Evolutionary conservation across 2,329 filamentous ascomycete genomes (phyloP).

Genomic region (Colletotrichum gigasporum): DNA sequence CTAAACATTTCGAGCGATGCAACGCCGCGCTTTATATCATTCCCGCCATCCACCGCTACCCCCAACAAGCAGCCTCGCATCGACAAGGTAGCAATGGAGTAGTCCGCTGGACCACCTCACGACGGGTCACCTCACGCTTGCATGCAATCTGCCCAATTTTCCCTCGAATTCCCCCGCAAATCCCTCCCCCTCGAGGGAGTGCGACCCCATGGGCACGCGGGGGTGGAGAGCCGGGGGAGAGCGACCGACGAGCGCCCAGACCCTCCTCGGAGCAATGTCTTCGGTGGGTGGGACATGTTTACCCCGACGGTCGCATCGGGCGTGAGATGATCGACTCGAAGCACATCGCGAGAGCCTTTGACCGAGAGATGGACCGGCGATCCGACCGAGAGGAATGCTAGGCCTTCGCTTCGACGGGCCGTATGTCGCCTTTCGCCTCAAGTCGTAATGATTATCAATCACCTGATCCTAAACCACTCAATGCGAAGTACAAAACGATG

Average conservation of each 20-base stretch:
- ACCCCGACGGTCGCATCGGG: background rate
- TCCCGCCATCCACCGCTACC: too few species aligned
- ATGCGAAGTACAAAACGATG: background rate
- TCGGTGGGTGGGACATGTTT: background rate
- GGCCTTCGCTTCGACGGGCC: background rate
- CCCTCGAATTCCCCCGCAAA: too few species aligned
- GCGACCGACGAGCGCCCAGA: too few species aligned
- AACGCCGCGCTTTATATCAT: too few species aligned
- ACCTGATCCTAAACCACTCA: background rate
- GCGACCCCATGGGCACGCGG: background rate
- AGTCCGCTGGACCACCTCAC: too few species aligned
- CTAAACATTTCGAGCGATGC: too few species aligned
- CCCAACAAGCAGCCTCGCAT: too few species aligned
- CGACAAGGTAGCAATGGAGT: too few species aligned
- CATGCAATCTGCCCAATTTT: too few species aligned
- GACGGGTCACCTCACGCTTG: too few species aligned
- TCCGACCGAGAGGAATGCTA: background rate
- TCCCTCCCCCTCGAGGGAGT: background rate
- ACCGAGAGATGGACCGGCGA: conserved; percentile 4
- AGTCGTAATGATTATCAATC: background rate
- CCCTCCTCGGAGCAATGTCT: background rate
- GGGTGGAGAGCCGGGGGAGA: background rate
- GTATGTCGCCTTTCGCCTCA: background rate
- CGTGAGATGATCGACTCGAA: background rate
- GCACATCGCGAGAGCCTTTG: background rate